Base-by-base conservation (phyloP, 495 filamentous ascomycete genomes). In the Aspergillus biplanus region DNA sequence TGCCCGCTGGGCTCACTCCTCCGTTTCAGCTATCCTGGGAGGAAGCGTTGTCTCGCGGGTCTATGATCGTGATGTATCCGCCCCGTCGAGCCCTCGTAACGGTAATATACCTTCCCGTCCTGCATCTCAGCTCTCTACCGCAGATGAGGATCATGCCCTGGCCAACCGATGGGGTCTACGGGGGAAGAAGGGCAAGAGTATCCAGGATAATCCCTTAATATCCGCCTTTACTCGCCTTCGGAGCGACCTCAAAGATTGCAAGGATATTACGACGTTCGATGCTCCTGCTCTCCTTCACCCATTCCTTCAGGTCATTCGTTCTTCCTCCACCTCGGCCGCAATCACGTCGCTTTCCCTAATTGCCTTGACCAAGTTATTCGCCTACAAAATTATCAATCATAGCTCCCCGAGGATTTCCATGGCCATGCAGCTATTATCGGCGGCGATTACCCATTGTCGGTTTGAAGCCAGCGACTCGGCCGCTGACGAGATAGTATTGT, bases 181-280 rank as follows among this genome's bases (percentile, higher is more conserved):
- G 67, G 95, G 95, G 56, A 97, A 97, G 87, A 97, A 93, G 75
- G 96, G 95, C 37, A 96, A 93, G 84, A 97, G 93, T 78, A 91
- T 97, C 84, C 92, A 97, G 81, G 95, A 99, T 78, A 97, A 98
- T 71, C 96, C 95, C 39, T 83, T 99, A 65, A 97, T 99, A 81
- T 89, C 91, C 57, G 94, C 93, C 9, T 99, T 99, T 76, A 92
- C 94, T 59, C 88, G 91, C 60, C 77, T 99, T 59, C 85, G 96
- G 61, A 90, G 86, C 66, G 96, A 97, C 78, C 83, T 99, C 69
- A 91, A 92, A 65, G 88, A 86, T n/a, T 96, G 93, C 69, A 93
- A 88, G 91, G 92, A 97, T 76, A 96, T 99, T 53, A 86, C 88
- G 70, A 82, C 81, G 35, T 97, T 97, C 70, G 93, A 98, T 79